Conservation (phyloP, 2,329 filamentous ascomycete genomes). For the Sporothrix inflata region DNA sequence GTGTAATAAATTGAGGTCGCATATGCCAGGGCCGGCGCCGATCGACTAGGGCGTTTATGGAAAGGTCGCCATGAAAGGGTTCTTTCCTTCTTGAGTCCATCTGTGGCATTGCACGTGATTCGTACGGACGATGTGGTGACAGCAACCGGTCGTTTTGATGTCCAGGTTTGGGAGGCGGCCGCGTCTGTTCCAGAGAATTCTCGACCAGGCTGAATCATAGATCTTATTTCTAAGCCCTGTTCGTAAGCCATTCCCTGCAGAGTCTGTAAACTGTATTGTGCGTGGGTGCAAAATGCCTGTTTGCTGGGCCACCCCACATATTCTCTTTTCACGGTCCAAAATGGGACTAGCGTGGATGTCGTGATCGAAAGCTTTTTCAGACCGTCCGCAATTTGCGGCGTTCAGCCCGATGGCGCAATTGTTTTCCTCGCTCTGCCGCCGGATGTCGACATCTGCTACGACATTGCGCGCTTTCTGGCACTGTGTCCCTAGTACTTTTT, state of each 20-base stretch:
- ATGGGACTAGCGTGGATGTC: constrained; percentile 44
- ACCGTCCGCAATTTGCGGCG: constrained; percentile 16
- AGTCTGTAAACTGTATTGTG: not conserved
- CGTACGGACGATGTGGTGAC: not conserved
- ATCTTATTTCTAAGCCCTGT: constrained; percentile 6
- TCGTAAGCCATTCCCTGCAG: not conserved
- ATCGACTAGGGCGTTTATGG: constrained; percentile 13
- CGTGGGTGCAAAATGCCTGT: constrained; percentile 5
- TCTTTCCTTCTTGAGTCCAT: not conserved
- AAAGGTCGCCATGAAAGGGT: not conserved
- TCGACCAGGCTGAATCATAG: not conserved
- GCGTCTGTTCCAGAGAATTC: not conserved
- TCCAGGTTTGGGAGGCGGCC: not conserved
- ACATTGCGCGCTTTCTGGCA: constrained; percentile 13
- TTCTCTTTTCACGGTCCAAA: not conserved
- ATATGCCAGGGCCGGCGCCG: constrained; percentile 1
- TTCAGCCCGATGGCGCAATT: constrained; percentile 35
- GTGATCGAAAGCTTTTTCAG: constrained; percentile 40
- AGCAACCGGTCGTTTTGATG: not conserved
- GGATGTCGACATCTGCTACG: constrained; percentile 38
- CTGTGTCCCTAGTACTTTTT: not conserved
- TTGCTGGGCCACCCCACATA: constrained; percentile 19
- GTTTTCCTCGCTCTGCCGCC: constrained; percentile 7
- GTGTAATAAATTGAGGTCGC: not conserved
- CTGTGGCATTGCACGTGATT: not conserved